phyloP scores from a whole-genome alignment of 2,329 filamentous ascomycete genomes.

The Aureobasidium mangrovei region DNA sequence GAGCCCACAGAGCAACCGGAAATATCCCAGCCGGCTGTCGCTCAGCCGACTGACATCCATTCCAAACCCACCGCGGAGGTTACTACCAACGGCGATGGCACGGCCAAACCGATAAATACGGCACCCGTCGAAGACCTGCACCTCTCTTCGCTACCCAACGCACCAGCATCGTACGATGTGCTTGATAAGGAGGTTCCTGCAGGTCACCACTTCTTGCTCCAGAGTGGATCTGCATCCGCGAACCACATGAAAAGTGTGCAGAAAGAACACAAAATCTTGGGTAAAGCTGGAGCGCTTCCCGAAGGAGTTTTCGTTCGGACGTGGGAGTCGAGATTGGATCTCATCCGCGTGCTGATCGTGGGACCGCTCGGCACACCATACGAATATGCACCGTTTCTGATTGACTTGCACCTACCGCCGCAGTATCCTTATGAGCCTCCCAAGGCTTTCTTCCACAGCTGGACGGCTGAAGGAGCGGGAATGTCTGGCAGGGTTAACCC shows the following conservation, averaged over 20 bases:
- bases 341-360: conserved; percentile 50
- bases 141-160: conserved; percentile 3
- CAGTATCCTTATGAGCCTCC: conserved; percentile 46
- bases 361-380: conserved; percentile 53
- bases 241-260: conserved; percentile 41
- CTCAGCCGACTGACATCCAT: no score
- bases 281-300: conserved; percentile 35
- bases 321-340: conserved; percentile 51
- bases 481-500: conserved; percentile 48
- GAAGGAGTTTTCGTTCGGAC: conserved; percentile 49
- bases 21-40: conserved; percentile 16
- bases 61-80: no score
- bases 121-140: conserved; percentile 5
- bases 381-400: conserved; percentile 51
- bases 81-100: background rate
- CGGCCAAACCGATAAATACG: conserved; percentile 11
- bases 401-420: conserved; percentile 46
- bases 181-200: conserved; percentile 36
- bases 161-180: conserved; percentile 17
- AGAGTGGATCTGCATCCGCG: conserved; percentile 19
- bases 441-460: conserved; percentile 45
- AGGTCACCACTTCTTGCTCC: conserved; percentile 34
- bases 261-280: conserved; percentile 52
- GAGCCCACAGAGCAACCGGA: background rate
- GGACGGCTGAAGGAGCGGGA: conserved; percentile 42